phyloP scores from a whole-genome alignment of 345 rosid genomes.

The Moringa oleifera region DNA sequence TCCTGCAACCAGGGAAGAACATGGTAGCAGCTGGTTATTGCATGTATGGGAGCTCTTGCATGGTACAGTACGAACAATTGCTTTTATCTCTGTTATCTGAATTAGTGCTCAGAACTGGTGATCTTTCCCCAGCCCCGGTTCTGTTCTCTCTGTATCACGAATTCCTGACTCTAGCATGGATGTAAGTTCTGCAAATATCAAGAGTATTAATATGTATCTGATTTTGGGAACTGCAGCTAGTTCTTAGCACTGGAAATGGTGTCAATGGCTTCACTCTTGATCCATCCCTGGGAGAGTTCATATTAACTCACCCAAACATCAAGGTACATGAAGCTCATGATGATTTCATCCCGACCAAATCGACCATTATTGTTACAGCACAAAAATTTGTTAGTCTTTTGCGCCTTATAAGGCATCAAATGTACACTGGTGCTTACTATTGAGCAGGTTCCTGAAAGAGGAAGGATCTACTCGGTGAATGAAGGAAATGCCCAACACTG shows the following conservation, averaged over 20 bases:
- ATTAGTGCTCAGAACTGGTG: neutral
- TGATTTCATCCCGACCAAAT: too few species aligned
- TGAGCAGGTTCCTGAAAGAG: conserved; percentile 58
- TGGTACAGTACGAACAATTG: conserved; percentile 33
- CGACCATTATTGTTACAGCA: too few species aligned
- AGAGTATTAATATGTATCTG: neutral
- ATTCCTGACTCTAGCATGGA: too few species aligned
- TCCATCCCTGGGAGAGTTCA: conserved; percentile 80
- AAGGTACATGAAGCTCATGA: conserved; percentile 7
- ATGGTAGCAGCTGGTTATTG: conserved; percentile 77
- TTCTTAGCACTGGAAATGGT: conserved; percentile 59
- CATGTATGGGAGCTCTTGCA: conserved; percentile 82
- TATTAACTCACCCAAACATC: conserved; percentile 52
- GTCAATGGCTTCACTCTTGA: conserved; percentile 75
- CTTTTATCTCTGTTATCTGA: too few species aligned
- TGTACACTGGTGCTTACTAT: neutral
- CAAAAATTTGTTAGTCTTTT: conserved; percentile 1
- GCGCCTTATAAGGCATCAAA: too few species aligned
- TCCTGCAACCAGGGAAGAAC: conserved; percentile 59
- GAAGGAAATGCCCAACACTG: conserved; percentile 77
- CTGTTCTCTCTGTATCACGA: neutral
- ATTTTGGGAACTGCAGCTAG: conserved; percentile 39
- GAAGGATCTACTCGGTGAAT: conserved; percentile 70
- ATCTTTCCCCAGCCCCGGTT: neutral
- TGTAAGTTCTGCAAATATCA: neutral